Conservation (phyloP, 768 basidiomycete genomes). For the Pulveroboletus sp. region DNA sequence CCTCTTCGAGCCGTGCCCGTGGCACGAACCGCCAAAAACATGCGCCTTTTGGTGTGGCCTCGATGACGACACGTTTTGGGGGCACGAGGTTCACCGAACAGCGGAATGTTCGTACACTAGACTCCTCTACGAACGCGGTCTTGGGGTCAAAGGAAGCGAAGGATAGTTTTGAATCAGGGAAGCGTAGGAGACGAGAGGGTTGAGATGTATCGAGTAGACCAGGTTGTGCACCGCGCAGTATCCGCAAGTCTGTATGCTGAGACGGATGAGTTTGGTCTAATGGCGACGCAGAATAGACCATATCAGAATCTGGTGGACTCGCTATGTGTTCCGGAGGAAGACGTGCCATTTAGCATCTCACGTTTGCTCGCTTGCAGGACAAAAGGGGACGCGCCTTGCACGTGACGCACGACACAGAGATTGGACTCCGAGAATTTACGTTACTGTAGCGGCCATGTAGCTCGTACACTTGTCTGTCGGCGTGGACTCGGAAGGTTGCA, state of each 20-base stretch:
- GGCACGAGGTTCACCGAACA: constrained; percentile 45
- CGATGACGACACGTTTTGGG: constrained; percentile 71
- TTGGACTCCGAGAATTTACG: too few species aligned
- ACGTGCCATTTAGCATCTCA: too few species aligned
- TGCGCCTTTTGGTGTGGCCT: constrained; percentile 51
- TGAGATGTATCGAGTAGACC: constrained; percentile 66
- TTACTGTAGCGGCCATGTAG: too few species aligned
- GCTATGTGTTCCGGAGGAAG: neutral
- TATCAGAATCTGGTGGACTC: neutral
- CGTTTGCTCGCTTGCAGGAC: neutral
- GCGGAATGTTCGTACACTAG: constrained; percentile 39
- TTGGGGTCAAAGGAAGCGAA: constrained; percentile 75
- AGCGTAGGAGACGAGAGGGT: constrained; percentile 54
- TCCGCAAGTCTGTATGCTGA: constrained; percentile 11
- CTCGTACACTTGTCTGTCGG: too few species aligned
- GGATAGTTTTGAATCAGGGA: constrained; percentile 51
- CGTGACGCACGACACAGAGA: constrained; percentile 4
- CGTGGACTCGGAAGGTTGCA: too few species aligned
- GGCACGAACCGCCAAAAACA: constrained; percentile 77
- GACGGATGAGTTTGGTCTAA: constrained; percentile 3
- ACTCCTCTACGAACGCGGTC: constrained; percentile 46
- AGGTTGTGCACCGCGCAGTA: constrained; percentile 44
- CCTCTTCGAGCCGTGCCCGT: constrained; percentile 53
- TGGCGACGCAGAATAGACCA: constrained; percentile 7
- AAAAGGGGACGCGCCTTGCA: constrained; percentile 10